Base-by-base conservation (phyloP, 2,329 filamentous ascomycete species). In the Xylaria digitata region DNA sequence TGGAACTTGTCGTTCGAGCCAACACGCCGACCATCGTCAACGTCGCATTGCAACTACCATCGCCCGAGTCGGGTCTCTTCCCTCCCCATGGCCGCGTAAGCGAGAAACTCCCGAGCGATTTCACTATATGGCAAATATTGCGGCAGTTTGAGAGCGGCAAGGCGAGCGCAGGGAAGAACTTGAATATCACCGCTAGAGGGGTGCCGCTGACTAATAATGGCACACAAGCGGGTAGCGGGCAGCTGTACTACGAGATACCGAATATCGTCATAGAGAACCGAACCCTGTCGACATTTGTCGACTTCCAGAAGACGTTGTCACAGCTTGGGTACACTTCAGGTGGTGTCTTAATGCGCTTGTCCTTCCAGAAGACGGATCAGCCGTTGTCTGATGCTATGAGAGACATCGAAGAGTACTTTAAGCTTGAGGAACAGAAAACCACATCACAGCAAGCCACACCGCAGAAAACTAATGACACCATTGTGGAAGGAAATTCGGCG, bases 291-390 rank as follows among this genome's bases (percentile, higher is more conserved):
- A 89, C 87, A 0, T 92, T 98, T 73, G 83, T 84, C 19, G 94
- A 96, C 74, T 85, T 98, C 65, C 93, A 97, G 78, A 97, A 97
- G 83, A 94, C 93, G 0, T 80, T 99, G 52, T 90, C 89, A 5
- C 93, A 97, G 77, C 82, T 98, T 19, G 96, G 96, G 0, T 90
- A 96, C 74, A 96, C 94, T 76, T 90, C 88, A 54, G 95, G 96
- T 6, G 95, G 87, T 75, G 90, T 92, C 4, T 81, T 97, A 62
- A 85, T 99, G 61, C 87, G 92, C 64, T 80, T 99, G 66, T 89
- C 85, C 40, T 98, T 95, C 80, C 89, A 86, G 76, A 85, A 85
- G 69, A 96, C 92, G 6, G 89, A 91, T 13, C 88, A 88, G 76
- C 94, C 94, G 2, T 80, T 98, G 32, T 92, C 93, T 72, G 92